phyloP scores from a whole-genome alignment of 2,329 filamentous ascomycete genomes.

The Exophiala aquamarina region DNA sequence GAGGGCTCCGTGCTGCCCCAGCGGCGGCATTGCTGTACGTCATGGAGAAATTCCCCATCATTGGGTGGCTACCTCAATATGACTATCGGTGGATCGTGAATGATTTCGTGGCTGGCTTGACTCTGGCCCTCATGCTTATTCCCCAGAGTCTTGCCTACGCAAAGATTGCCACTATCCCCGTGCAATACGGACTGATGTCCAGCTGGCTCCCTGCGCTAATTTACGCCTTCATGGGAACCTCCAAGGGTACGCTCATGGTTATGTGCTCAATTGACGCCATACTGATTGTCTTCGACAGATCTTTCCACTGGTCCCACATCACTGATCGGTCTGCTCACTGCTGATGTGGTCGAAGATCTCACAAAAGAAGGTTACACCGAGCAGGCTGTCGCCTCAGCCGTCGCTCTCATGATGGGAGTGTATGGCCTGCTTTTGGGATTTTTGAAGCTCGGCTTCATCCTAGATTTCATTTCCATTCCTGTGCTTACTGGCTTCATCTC shows the following conservation, averaged over 20 bases:
- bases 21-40: constrained; percentile 57
- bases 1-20: constrained; percentile 46
- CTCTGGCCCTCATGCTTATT: constrained; percentile 60
- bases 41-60: constrained; percentile 60
- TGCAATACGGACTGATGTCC: constrained; percentile 61
- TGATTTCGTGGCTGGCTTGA: constrained; percentile 63
- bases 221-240: constrained; percentile 62
- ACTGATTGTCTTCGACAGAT: constrained; percentile 36
- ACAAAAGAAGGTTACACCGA: constrained; percentile 52
- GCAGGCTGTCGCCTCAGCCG: constrained; percentile 59
- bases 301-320: constrained; percentile 65
- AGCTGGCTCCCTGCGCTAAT: constrained; percentile 59
- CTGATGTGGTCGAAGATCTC: constrained; percentile 58
- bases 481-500: constrained; percentile 67
- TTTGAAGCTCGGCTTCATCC: constrained; percentile 63
- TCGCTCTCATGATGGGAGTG: constrained; percentile 64
- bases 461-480: constrained; percentile 66
- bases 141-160: constrained; percentile 64
- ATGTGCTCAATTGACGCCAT: neutral
- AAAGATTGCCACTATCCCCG: constrained; percentile 61
- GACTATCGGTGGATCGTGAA: constrained; percentile 61
- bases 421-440: constrained; percentile 61
- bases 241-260: constrained; percentile 50
- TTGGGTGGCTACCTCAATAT: constrained; percentile 64
- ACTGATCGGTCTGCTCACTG: constrained; percentile 62